Conservation (phyloP, 2,329 filamentous ascomycete genomes). For the Dryadomyces sulphureus region DNA sequence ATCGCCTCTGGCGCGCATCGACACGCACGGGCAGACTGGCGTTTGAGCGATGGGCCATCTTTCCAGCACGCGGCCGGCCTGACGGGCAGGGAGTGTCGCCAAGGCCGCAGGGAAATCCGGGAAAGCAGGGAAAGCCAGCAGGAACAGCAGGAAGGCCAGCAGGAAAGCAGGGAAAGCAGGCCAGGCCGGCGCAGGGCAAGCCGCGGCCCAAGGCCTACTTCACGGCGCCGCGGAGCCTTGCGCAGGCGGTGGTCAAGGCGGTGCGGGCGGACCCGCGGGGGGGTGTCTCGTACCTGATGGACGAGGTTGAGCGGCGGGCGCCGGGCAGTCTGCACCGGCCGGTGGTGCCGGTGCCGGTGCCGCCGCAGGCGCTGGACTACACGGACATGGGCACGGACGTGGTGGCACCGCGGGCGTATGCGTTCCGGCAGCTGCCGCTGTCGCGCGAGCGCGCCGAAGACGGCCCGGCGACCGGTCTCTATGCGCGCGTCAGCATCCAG, state of each 20-base stretch:
- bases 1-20: too few species aligned
- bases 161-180: too few species aligned
- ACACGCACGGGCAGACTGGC: too few species aligned
- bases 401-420: conserved; percentile 12
- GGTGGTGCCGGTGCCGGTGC: not conserved
- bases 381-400: conserved; percentile 1
- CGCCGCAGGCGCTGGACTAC: not conserved
- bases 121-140: too few species aligned
- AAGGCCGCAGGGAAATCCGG: too few species aligned
- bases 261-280: not conserved
- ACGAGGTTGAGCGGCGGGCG: not conserved
- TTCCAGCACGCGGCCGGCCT: too few species aligned
- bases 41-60: too few species aligned
- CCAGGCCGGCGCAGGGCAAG: too few species aligned
- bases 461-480: not conserved
- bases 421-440: not conserved
- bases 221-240: too few species aligned
- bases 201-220: too few species aligned
- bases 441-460: not conserved
- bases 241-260: not conserved
- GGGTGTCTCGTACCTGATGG: not conserved
- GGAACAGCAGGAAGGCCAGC: too few species aligned
- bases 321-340: not conserved
- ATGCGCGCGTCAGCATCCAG: not conserved
- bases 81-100: too few species aligned